phyloP scores from a whole-genome alignment of 352 stramenopile species.

The Aphanomyces invadans region DNA sequence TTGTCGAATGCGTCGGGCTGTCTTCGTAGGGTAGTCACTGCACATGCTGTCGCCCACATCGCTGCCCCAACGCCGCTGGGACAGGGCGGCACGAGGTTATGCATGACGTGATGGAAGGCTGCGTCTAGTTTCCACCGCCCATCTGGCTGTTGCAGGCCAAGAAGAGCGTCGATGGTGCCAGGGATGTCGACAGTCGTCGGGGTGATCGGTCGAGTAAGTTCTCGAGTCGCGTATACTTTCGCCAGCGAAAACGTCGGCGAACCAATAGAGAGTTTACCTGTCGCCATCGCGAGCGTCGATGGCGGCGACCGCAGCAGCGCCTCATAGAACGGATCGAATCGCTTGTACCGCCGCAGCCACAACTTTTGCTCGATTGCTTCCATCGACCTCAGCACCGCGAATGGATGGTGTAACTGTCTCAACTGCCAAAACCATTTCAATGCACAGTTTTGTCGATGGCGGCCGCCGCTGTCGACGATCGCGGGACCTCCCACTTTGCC shows the following conservation, averaged over 20 bases:
- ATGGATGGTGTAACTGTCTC: background rate
- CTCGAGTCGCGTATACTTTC: background rate
- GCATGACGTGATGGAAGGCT: background rate
- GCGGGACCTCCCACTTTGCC: too few species aligned
- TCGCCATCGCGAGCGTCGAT: conserved; percentile 2
- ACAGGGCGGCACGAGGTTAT: background rate
- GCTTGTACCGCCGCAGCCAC: background rate
- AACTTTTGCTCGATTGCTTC: conserved; percentile 1
- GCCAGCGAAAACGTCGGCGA: background rate
- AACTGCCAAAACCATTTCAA: background rate
- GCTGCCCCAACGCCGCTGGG: background rate
- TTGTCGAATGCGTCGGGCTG: background rate
- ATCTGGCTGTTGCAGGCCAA: conserved; percentile 12
- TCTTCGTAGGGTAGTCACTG: background rate
- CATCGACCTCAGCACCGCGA: background rate
- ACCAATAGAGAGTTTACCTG: conserved; percentile 12
- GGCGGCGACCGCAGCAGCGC: conserved; percentile 8
- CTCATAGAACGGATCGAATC: conserved; percentile 17
- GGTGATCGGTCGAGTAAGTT: too few species aligned
- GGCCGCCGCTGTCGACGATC: too few species aligned
- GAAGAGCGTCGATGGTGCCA: background rate
- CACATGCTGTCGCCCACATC: conserved; percentile 13
- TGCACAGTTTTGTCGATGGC: background rate
- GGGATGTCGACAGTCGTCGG: background rate
- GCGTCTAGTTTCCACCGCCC: conserved; percentile 13